Evolutionary conservation across 2,329 filamentous ascomycete species (phyloP).

Genomic region (Aspergillus sojae): DNA sequence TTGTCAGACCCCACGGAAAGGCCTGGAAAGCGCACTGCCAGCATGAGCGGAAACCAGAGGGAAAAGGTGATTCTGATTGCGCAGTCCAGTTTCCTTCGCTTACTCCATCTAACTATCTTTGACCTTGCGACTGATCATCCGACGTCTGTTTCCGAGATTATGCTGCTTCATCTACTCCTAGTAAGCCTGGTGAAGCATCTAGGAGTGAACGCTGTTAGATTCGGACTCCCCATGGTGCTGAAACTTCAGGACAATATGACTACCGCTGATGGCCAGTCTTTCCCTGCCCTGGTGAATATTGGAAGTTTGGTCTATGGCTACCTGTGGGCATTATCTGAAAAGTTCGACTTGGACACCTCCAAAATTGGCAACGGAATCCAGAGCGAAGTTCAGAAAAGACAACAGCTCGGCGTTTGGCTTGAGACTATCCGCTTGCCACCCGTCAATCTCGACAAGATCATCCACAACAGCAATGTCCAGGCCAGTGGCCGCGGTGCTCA

Average conservation of each 20-base stretch:
- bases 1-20: conserved; percentile 39
- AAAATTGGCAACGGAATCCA: conserved; percentile 71
- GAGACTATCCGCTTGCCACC: conserved; percentile 73
- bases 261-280: conserved; percentile 36
- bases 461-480: conserved; percentile 49
- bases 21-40: conserved; percentile 65
- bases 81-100: conserved; percentile 72
- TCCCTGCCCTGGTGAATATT: conserved; percentile 73
- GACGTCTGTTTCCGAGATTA: conserved; percentile 72
- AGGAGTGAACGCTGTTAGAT: conserved; percentile 78
- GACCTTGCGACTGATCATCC: conserved; percentile 78
- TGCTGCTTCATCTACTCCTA: conserved; percentile 76
- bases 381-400: conserved; percentile 74
- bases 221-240: conserved; percentile 85
- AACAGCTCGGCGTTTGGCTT: conserved; percentile 77
- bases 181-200: conserved; percentile 73
- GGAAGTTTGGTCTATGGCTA: conserved; percentile 88
- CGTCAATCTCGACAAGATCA: conserved; percentile 63
- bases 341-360: conserved; percentile 74
- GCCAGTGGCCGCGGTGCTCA: conserved; percentile 41
- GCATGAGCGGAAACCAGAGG: conserved; percentile 61
- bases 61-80: conserved; percentile 59
- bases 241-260: conserved; percentile 80
- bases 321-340: conserved; percentile 76
- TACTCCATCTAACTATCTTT: conserved; percentile 86